Evolutionary conservation across 2,329 filamentous ascomycete genomes (phyloP).

Genomic region (Apiospora phragmitis): DNA sequence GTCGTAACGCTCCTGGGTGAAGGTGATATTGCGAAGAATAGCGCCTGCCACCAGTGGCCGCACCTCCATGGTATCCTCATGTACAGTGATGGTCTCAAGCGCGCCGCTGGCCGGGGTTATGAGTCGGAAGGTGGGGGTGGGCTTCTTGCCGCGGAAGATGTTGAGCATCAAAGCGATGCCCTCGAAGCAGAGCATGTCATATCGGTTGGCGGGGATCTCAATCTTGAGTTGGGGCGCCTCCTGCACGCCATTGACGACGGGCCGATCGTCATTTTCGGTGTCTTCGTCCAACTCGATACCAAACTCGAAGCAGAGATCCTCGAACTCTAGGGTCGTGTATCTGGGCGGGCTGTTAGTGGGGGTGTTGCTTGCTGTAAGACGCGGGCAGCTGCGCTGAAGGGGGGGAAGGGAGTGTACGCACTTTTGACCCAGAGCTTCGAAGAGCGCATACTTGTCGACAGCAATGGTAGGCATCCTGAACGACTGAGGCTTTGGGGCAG

Average conservation of each 20-base stretch:
- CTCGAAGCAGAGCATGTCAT: slow-evolving; percentile 95
- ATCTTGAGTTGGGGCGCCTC: slow-evolving; percentile 95
- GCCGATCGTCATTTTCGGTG: slow-evolving; percentile 73
- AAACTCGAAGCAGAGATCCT: slow-evolving; percentile 97
- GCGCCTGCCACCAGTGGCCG: slow-evolving; percentile 88
- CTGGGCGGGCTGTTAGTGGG: slow-evolving; percentile 40
- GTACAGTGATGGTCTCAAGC: slow-evolving; percentile 78
- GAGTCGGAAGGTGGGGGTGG: slow-evolving; percentile 78
- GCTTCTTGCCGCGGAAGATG: slow-evolving; percentile 79
- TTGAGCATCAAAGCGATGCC: slow-evolving; percentile 95
- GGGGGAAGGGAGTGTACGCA: slow-evolving; percentile 41
- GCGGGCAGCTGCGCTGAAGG: slow-evolving; percentile 16
- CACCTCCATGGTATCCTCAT: slow-evolving; percentile 72
- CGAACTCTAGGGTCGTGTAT: slow-evolving; percentile 91
- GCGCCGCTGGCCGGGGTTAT: slow-evolving; percentile 71
- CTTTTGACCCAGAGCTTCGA: slow-evolving; percentile 86
- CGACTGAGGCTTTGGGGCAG: background rate
- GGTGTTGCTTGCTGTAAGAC: slow-evolving; percentile 13
- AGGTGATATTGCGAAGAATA: slow-evolving; percentile 86
- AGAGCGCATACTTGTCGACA: slow-evolving; percentile 95
- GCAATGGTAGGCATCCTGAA: slow-evolving; percentile 88
- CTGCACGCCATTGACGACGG: slow-evolving; percentile 74
- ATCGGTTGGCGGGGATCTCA: slow-evolving; percentile 94
- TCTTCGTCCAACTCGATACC: slow-evolving; percentile 98
- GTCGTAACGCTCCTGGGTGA: slow-evolving; percentile 88